Conservation (phyloP, 208 protist species). For the Plasmodiophora brassicae region DNA sequence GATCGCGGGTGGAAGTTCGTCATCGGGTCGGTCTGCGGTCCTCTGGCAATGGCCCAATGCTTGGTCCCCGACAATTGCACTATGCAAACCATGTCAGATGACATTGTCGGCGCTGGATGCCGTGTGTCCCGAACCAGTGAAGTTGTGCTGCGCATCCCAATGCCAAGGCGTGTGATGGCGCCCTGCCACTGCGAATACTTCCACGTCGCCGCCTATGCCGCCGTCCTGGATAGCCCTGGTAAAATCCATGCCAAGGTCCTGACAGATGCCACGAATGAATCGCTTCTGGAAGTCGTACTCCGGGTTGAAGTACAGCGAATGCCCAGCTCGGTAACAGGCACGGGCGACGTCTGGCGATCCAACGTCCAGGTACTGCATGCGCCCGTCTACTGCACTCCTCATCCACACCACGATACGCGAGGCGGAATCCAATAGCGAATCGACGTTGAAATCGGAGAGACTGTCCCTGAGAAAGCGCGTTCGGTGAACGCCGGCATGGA, state of each 20-base stretch:
- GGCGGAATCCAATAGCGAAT: neutral
- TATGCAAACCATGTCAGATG: no score
- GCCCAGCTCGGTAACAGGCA: slow-evolving; percentile 31
- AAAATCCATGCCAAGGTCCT: slow-evolving; percentile 34
- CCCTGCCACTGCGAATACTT: slow-evolving; percentile 27
- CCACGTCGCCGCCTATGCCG: neutral
- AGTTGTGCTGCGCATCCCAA: slow-evolving; percentile 43
- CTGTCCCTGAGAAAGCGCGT: neutral
- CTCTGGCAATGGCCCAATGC: neutral
- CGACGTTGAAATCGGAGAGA: neutral
- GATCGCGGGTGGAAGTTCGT: neutral
- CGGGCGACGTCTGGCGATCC: neutral
- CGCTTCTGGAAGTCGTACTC: slow-evolving; percentile 18
- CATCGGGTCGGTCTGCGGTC: neutral
- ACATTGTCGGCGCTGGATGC: no score
- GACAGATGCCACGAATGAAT: neutral
- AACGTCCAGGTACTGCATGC: neutral
- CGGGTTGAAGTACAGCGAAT: slow-evolving; percentile 45
- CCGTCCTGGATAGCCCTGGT: neutral
- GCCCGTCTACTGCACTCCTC: neutral
- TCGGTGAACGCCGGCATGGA: neutral
- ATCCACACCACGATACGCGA: neutral
- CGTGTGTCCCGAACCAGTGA: no score
- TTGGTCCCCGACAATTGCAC: neutral
- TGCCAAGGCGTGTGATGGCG: slow-evolving; percentile 34